Evolutionary conservation across 352 stramenopile species (phyloP), one percentile per base, ranked within the genome.

Genomic region (Phytophthora ramorum): DNA sequence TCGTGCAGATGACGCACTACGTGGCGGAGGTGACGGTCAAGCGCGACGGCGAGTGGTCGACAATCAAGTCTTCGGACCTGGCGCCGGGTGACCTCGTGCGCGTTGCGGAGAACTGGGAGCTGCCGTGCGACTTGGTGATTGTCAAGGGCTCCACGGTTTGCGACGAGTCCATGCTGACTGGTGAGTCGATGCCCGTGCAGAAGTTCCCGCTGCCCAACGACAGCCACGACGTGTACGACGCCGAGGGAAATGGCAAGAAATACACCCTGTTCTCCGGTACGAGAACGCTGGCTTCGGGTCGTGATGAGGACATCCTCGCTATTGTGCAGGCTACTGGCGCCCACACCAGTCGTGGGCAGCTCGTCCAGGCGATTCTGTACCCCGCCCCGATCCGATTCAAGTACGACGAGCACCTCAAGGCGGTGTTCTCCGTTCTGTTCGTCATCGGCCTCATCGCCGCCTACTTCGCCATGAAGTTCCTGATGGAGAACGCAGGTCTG

Each of bases 231-330:
- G 78, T 85, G 28, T 92, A 90, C 72, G 69, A 78, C 14, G 53
- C 75, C 7, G 66, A 86, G 14, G 81, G 81, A 41, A 69, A 47
- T 12, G 81, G 90, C 60, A 95, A 96, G 68, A 90, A 90, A 61
- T 83, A 96, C 70, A 97, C 90, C 28, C 75, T 98, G 3, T 97
- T 91, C 55, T 89, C 90, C 13, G 92, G 92, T 24, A 96, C 89
- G 0, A 84, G 75, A 22, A 86, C 90, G 49, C 58, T 97, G 8
- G 81, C 93, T 41, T 88, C 71, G 7, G 78, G 80, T 17, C 81
- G 78, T 20, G 66, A 87, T 6, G 75, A 83, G 55, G 83, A 83
- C 46, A 91, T 85, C 45, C 69, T 92, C 20, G 92, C 86, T 1
- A 75, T 98, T 35, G 91, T 96, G 20, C 75, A 87, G 49, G 78